Percentiles rank a stretch among this genome's conserved stretches.
phyloP scores from a whole-genome alignment of 2,329 filamentous ascomycete genomes.

The Annulohypoxylon truncatum region DNA sequence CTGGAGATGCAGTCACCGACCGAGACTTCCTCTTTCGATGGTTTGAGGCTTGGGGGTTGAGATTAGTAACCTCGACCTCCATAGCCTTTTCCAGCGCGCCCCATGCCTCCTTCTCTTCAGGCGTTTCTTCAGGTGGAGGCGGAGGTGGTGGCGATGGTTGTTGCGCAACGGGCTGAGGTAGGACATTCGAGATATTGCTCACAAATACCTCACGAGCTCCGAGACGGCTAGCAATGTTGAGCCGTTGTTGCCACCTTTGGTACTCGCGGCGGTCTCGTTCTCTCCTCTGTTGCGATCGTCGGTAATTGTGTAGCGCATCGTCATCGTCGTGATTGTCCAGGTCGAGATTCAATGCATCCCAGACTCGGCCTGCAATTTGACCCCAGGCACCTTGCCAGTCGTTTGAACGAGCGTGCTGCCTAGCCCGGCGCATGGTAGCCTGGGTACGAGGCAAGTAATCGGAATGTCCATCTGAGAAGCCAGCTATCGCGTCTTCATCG shows the following conservation, averaged over 20 bases:
- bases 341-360: conserved; percentile 78
- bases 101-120: conserved; percentile 88
- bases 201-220: conserved; percentile 80
- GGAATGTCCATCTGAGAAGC: conserved; percentile 46
- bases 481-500: conserved; percentile 43
- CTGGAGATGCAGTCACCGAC: conserved; percentile 77
- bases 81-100: conserved; percentile 88
- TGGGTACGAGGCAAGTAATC: conserved; percentile 66
- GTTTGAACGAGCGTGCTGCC: conserved; percentile 74
- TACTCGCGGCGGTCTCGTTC: conserved; percentile 68
- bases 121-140: conserved; percentile 72
- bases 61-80: conserved; percentile 74
- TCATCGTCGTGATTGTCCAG: conserved; percentile 90
- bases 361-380: conserved; percentile 69
- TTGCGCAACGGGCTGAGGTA: conserved; percentile 71
- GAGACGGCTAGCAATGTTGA: conserved; percentile 83
- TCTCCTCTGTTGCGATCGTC: conserved; percentile 63
- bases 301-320: conserved; percentile 63
- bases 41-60: conserved; percentile 56
- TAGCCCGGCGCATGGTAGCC: conserved; percentile 66
- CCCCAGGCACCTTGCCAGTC: conserved; percentile 93
- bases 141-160: conserved; percentile 61
- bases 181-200: conserved; percentile 65
- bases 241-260: conserved; percentile 84
- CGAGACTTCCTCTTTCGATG: conserved; percentile 78